Base-by-base conservation (phyloP, 1,284 basidiomycete species). In the Trametes pubescens region DNA sequence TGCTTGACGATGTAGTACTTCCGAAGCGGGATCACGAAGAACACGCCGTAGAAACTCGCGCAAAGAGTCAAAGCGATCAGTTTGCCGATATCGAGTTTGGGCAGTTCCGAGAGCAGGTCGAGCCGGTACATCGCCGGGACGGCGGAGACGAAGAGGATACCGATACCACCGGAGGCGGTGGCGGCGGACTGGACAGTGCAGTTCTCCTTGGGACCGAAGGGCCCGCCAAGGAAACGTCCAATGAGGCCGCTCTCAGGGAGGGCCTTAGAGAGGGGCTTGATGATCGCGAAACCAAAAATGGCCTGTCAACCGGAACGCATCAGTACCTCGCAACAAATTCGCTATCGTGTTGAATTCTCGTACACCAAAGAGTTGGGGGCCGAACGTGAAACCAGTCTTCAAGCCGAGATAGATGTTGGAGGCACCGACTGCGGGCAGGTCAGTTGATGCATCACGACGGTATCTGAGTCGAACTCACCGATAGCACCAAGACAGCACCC, bases 331-430 rank as follows among this genome's bases (percentile, higher is more conserved):
- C 11, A 9, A 24, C 53, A 32, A 24, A 22, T 37, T 9, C 35
- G 71, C 73, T 54, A 21, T 37, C 18, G 71, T 81, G 81, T 16
- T 37, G 21, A 46, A 51, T 16, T 11, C 13, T 66, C 70, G 46
- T 61, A 72, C 70, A 65, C 86, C 88, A 69, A 90, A 89, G 16
- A 89, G 77, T 65, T 86, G 84, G 51, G 86, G 84, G 44, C 85
- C 88, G 70, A 89, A 89, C 18, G 86, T 89, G 72, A 88, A 86
- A 37, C 88, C 87, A 1, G 87, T 89, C 79, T 91, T 91, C 65
- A 91, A 74, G 52, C 89, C 87, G 40, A 91, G 83, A 74, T 91
- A 90, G 64, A 90, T 72, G 61, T 70, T 70, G 29, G 71, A 72
- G 13, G 71, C 69, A 52, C 69, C 69, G 51, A 72, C 71, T 71